These are phyloP conservation scores for Fusarium sp. DNA, from an alignment of 2,329 filamentous ascomycete genomes.

Conservation along the genomic window DNA sequence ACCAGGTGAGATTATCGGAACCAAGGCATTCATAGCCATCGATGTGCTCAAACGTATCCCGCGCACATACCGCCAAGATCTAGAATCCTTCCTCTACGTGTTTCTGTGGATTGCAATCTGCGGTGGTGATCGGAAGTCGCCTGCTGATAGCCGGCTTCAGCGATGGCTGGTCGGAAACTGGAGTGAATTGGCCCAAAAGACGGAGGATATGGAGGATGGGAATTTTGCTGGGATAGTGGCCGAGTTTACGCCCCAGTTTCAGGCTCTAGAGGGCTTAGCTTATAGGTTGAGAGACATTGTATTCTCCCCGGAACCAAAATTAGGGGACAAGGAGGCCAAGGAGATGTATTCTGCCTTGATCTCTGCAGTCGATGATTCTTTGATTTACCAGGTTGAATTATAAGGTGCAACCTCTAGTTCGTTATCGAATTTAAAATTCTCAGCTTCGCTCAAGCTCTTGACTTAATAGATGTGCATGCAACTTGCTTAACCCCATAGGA, in stretches of 20 bases:
- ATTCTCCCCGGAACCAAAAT: neutral
- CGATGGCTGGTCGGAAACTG: neutral
- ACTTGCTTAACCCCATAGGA: neutral
- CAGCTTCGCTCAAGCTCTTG: neutral
- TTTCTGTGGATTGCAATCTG: slow-evolving; percentile 28
- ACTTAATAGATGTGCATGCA: neutral
- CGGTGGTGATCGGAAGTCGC: neutral
- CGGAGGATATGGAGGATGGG: neutral
- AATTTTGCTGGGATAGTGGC: neutral
- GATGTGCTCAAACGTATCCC: slow-evolving; percentile 15
- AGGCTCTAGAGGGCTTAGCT: neutral
- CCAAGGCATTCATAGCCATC: slow-evolving; percentile 44
- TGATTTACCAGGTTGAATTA: neutral
- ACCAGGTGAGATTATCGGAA: slow-evolving; percentile 28
- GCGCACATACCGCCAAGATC: slow-evolving; percentile 42
- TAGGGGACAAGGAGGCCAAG: neutral
- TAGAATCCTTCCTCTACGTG: slow-evolving; percentile 47
- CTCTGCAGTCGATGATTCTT: neutral
- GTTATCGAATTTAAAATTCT: too few species aligned
- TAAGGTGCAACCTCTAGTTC: neutral
- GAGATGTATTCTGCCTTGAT: neutral
- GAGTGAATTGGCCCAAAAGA: neutral
- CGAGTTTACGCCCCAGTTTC: slow-evolving; percentile 10
- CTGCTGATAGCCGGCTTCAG: slow-evolving; percentile 1
- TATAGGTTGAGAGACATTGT: neutral